Evolutionary conservation across 1,284 basidiomycete genomes (phyloP).

Genomic region (Erythrobasidium hasegawianum): DNA sequence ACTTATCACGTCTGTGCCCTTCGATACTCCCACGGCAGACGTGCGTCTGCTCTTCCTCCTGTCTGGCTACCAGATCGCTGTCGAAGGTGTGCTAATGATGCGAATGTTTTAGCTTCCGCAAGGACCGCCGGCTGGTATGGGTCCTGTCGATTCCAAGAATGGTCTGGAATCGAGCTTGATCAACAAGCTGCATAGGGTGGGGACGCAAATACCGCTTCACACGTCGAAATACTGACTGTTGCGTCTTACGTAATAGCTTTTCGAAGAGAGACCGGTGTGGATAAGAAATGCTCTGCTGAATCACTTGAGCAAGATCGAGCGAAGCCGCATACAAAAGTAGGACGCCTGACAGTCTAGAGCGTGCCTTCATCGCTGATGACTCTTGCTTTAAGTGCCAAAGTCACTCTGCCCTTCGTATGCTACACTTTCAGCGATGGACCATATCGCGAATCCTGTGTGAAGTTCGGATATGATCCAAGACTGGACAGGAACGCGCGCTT

Average conservation of each 20-base stretch:
- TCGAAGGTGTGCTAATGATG: background rate
- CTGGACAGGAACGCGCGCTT: conserved; percentile 65
- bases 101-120: conserved; percentile 56
- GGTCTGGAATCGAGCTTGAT: conserved; percentile 59
- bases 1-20: conserved; percentile 65
- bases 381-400: conserved; percentile 49
- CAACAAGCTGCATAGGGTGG: conserved; percentile 60
- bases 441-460: conserved; percentile 83
- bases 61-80: too few species aligned
- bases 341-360: too few species aligned
- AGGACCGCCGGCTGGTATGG: conserved; percentile 54
- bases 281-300: conserved; percentile 76
- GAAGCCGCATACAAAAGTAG: conserved; percentile 68
- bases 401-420: conserved; percentile 53
- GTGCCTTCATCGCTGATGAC: too few species aligned
- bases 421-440: conserved; percentile 92
- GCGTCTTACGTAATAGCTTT: too few species aligned
- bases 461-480: conserved; percentile 85
- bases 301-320: conserved; percentile 67
- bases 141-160: background rate
- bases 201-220: too few species aligned
- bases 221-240: too few species aligned
- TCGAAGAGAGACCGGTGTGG: conserved; percentile 76
- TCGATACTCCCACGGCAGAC: conserved; percentile 55
- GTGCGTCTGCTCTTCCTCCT: conserved; percentile 4